A percentile compares a stretch with the other conserved stretches of the same genome.
phyloP scores from a whole-genome alignment of 164 flowering plant species.

The Magnolia sinica region DNA sequence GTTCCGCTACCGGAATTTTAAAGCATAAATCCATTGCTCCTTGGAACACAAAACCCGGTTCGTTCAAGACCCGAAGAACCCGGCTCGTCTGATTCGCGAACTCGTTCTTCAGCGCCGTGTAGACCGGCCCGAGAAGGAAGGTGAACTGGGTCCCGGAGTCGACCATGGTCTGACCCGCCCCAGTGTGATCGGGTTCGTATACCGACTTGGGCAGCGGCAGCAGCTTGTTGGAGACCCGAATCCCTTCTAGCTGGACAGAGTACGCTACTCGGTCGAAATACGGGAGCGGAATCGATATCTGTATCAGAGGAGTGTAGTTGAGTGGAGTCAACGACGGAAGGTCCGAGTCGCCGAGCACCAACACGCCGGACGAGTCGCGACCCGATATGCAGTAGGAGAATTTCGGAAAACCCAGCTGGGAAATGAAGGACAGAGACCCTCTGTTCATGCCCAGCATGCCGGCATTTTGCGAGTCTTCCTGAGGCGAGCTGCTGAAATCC shows the following conservation, averaged over 20 bases:
- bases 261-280: conserved; percentile 70
- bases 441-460: conserved; percentile 85
- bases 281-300: conserved; percentile 54
- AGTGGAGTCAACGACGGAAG: conserved; percentile 29
- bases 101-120: conserved; percentile 59
- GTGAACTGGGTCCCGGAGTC: conserved; percentile 91
- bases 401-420: conserved; percentile 57
- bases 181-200: conserved; percentile 75
- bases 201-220: conserved; percentile 55
- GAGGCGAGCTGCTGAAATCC: conserved; percentile 35
- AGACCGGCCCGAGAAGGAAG: conserved; percentile 68
- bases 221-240: conserved; percentile 41
- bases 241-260: conserved; percentile 69
- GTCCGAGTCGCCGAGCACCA: conserved; percentile 53
- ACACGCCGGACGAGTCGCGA: conserved; percentile 49
- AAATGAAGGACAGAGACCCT: conserved; percentile 70
- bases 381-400: conserved; percentile 82
- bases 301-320: conserved; percentile 65
- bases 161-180: conserved; percentile 92
- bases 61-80: conserved; percentile 34
- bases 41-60: conserved; percentile 60
- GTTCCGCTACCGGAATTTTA: conserved; percentile 24
- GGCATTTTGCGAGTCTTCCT: conserved; percentile 48
- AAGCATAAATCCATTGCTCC: conserved; percentile 83
- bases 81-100: conserved; percentile 46